Percentiles rank a stretch among this genome's conserved stretches.
These are phyloP conservation scores for Globisporangium sylvaticum DNA, from an alignment of 352 stramenopile species.

Conservation along the genomic window DNA sequence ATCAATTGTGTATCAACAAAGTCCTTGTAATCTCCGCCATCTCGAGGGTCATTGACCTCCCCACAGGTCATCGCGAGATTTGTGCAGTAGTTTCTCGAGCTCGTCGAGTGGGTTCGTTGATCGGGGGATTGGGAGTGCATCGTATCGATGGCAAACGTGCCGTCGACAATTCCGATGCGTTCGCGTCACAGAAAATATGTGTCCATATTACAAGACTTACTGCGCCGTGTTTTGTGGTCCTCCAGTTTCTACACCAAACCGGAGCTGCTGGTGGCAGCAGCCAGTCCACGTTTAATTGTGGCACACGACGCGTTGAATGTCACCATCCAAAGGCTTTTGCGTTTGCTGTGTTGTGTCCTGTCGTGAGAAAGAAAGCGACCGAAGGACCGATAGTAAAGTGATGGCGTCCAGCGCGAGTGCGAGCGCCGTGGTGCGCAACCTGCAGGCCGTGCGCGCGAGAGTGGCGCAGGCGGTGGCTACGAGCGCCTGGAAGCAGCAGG, in stretches of 20 bases:
- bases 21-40: too few species aligned
- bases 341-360: neutral
- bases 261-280: neutral
- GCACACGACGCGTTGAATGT: neutral
- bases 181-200: neutral
- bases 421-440: slow-evolving; percentile 45
- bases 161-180: too few species aligned
- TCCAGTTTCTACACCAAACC: neutral
- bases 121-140: neutral
- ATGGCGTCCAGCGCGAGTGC: slow-evolving; percentile 10
- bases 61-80: too few species aligned
- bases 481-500: slow-evolving; percentile 45
- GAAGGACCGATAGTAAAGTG: neutral
- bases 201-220: neutral
- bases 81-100: too few species aligned
- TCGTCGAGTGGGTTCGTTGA: too few species aligned
- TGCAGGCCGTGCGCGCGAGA: slow-evolving; percentile 55
- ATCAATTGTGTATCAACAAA: too few species aligned
- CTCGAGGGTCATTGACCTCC: too few species aligned
- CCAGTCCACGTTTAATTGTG: neutral
- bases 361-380: neutral
- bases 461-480: slow-evolving; percentile 54
- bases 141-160: neutral
- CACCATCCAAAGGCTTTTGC: neutral
- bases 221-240: neutral